Evolutionary conservation across 768 basidiomycete species (phyloP), one percentile per base, ranked within the genome.

Genomic region (Leccinum incarnatum): DNA sequence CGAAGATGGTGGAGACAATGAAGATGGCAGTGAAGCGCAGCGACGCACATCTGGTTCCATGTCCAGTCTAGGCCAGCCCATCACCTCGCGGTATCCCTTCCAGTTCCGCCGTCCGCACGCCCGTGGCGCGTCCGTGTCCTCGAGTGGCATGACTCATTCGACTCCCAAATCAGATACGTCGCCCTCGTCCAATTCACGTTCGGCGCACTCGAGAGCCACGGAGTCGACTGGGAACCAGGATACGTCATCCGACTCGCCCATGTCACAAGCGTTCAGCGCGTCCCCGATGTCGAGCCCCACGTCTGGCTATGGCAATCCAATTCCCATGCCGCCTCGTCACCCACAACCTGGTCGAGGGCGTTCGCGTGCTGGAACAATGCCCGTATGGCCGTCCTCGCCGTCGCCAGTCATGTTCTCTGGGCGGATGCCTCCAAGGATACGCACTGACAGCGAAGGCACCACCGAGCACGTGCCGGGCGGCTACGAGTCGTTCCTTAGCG

Each of bases 31-130:
- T 48, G 79, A 78, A 45, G 86, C 86, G 0, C 81, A 85, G 4
- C 84, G 83, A 45, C 80, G 86, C 17, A 87, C 83, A 5, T 91
- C 90, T 0, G 89, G 85, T 19, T 93, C 92, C 8, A 85, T 94
- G 86, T 93, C 91, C 3, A 90, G 88, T 60, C 81, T 94, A 5
- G 92, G 92, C 3, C 86, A 88, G 23, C 91, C 90, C 1, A 79
- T 93, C 54, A 72, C 76, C 34, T 85, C 88, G 23, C 81, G 86
- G 0, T 88, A 87, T 66, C 89, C 88, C 10, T 89, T 89, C 79
- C 78, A 83, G 54, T 82, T 83, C 71, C 84, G 86, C 19, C 79
- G 79, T 2, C 69, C 70, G 1, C 70, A 70, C 36, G 63, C 69
- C 1, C 80, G 82, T 8, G 81, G 84, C 0, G 76, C 73, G 14